Evolutionary conservation across 1,284 basidiomycete genomes (phyloP), one percentile per base, ranked within the genome.

Genomic region (Tremellales sp.): DNA sequence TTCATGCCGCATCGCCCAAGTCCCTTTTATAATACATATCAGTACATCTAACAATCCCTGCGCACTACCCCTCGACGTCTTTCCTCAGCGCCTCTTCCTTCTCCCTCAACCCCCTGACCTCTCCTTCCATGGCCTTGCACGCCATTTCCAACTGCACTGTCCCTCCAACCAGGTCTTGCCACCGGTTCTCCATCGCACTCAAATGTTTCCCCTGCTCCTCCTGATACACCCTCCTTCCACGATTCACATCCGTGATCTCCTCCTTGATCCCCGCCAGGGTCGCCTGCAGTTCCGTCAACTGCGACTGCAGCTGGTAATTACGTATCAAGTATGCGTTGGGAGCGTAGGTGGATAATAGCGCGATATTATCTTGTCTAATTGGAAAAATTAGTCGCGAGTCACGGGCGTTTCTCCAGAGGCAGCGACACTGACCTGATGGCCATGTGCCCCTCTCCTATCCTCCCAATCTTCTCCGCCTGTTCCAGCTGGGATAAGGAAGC

Each of bases 381-480:
- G n/a, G 31, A 44, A 39, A 18, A 28, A 13, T 48, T 43, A 53
- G 40, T 4, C 49, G 37, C 19, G 24, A 51, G 10, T 16, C 37
- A 32, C 16, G 38, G 26, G 14, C 22, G 10, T 16, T n/a, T 35
- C 26, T 38, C 14, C 28, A 5, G 18, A 41, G 21, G 18, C 14
- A 22, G 18, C 31, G 18, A 32, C 19, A 72, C 78, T 48, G 51
- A 90, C 85, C 93, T 79, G 57, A 89, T 77, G 28, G 81, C 80
- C 73, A 95, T 93, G 68, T 97, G 90, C 61, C 91, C 91, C 33
- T 95, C 77, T 52, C 93, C 91, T 31, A 87, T 82, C 50, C 84
- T 79, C 10, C 87, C 88, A 66, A 88, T 88, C 53, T 82, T 75
- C 47, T 95, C 70, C 0, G 91, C 85, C 24, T 75, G 75, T 48